Base-by-base conservation (phyloP, 1,284 basidiomycete genomes). In the Mycosarcoma maydis region DNA sequence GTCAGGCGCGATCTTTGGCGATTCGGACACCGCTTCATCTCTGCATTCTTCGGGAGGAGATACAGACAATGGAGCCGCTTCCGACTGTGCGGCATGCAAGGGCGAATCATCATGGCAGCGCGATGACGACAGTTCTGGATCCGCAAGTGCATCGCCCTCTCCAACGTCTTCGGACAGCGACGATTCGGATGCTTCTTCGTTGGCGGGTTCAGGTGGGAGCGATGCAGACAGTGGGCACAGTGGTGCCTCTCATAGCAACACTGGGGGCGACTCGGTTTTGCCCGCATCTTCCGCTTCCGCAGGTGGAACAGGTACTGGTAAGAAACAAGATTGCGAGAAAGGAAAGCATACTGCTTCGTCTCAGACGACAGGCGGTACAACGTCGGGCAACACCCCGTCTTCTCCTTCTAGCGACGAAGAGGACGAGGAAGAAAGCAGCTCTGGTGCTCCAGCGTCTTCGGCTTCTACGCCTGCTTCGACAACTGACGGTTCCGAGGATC, bases 271-370 rank as follows among this genome's bases (percentile, higher is more conserved):
- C n/a, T 10, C 33, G 16, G 16, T 16, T n/a, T 34, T 4, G 33
- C 6, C 13, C 14, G 27, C 27, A 10, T 14, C 16, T 27, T 34
- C 33, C 16, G 13, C 33, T 4, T 2, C 39, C 1, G 24, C 24
- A 9, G 24, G 39, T 19, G 23, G 14, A 16, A 16, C 6, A 1
- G 24, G 39, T 24, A 16, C 37, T 4, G 23, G 27, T 4, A 24
- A 36, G 30, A 23, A 37, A 6, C 32, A 50, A 16, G 41, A 52
- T 30, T 44, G 42, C 51, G 51, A 53, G 9, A 22, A 52, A 33
- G 33, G 33, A 33, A 46, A 37, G 10, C n/a, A 11, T 19, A n/a
- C 27, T 8, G 30, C 27, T 33, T 48, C 57, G 13, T 22, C 57
- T 16, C 2, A 19, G 26, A 33, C 47, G 8, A 39, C 8, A 14